Percentiles rank a stretch among this genome's conserved stretches.
phyloP scores from a whole-genome alignment of 2,329 filamentous ascomycete species.

The Aspergillus felis region DNA sequence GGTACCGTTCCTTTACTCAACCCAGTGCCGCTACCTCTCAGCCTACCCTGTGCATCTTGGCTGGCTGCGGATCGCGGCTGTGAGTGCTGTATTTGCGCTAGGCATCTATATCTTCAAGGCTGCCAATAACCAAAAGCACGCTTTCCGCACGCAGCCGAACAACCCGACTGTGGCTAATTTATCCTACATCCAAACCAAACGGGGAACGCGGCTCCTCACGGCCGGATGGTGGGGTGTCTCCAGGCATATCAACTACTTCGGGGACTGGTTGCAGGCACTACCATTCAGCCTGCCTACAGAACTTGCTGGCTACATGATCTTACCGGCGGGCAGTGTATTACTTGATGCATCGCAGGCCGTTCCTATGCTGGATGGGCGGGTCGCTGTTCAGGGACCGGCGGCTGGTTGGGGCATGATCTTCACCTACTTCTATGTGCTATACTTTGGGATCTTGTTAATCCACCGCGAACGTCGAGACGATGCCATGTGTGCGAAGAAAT shows the following conservation, averaged over 20 bases:
- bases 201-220: conserved; percentile 72
- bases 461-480: conserved; percentile 82
- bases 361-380: conserved; percentile 50
- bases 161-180: conserved; percentile 75
- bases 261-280: conserved; percentile 89
- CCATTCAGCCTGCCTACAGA: conserved; percentile 81
- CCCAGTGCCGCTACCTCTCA: conserved; percentile 77
- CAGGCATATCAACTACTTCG: conserved; percentile 89
- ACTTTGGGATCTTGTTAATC: conserved; percentile 78
- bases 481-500: conserved; percentile 81
- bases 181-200: conserved; percentile 75
- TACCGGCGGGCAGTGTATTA: conserved; percentile 15
- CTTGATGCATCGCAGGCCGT: conserved; percentile 27
- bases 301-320: conserved; percentile 71
- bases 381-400: conserved; percentile 7
- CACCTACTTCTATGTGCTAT: conserved; percentile 88
- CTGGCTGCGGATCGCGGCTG: conserved; percentile 56
- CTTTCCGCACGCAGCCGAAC: conserved; percentile 79
- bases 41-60: conserved; percentile 73
- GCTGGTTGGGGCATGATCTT: conserved; percentile 74
- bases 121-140: conserved; percentile 86
- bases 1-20: conserved; percentile 81
- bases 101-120: conserved; percentile 85
- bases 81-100: conserved; percentile 61
- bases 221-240: conserved; percentile 89